Evolutionary conservation across 805 yeast genomes (phyloP).

Genomic region (Blastobotrys chiropterorum): DNA sequence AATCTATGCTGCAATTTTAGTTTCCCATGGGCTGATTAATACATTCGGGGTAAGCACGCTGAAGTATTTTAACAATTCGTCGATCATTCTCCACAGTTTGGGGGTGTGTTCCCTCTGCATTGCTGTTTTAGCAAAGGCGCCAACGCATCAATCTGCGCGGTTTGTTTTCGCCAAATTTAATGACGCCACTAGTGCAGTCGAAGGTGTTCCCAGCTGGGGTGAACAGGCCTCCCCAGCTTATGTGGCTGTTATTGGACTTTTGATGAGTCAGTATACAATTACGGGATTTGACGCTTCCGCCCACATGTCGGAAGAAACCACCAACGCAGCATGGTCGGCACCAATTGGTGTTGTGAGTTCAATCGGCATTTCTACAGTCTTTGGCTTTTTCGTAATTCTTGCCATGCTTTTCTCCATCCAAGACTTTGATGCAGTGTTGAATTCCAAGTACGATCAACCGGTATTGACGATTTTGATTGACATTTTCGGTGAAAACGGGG

Average conservation of each 20-base stretch:
- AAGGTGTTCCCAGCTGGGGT: conserved; percentile 41
- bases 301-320: conserved; percentile 68
- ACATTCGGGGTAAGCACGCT: conserved; percentile 52
- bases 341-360: conserved; percentile 62
- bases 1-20: conserved; percentile 55
- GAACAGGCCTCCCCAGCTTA: conserved; percentile 19
- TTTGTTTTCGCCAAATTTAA: conserved; percentile 17
- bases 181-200: conserved; percentile 36
- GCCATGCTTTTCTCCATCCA: conserved; percentile 48
- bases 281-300: conserved; percentile 69
- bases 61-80: conserved; percentile 54
- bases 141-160: conserved; percentile 31
- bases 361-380: conserved; percentile 46
- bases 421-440: conserved; percentile 32
- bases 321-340: conserved; percentile 53
- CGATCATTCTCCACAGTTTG: conserved; percentile 49
- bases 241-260: conserved; percentile 18
- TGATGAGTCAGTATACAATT: conserved; percentile 51
- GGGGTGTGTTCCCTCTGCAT: conserved; percentile 42
- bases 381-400: conserved; percentile 55
- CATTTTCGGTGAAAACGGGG: conserved; percentile 25
- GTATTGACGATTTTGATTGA: conserved; percentile 37
- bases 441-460: conserved; percentile 41
- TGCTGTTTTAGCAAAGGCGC: conserved; percentile 21
- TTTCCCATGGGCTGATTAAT: conserved; percentile 48